Evolutionary conservation across 2,329 filamentous ascomycete species (phyloP), one percentile per base, ranked within the genome.

Genomic region (Fusarium dimerum): DNA sequence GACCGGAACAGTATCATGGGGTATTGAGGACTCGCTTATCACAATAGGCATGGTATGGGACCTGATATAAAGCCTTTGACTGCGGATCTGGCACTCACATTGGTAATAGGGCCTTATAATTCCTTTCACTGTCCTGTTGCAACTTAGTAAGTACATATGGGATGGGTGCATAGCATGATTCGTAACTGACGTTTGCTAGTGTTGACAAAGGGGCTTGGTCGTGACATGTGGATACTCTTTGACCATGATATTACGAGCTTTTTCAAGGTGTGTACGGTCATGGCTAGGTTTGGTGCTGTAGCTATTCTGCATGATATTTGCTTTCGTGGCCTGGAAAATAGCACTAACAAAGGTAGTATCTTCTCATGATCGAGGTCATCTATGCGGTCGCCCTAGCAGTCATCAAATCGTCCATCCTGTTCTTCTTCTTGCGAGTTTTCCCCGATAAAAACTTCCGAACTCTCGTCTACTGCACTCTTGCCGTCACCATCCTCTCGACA

Each of bases 351-450:
- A 26, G 4, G 4, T n/a, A 48, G 55, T 17, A 46, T 3, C 1
- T 51, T 0, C 52, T 57, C 7, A 1, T 48, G 1, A 6, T 34
- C 16, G 38, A 57, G 0, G 2, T 36, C 2, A 11, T 54, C 0
- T 54, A 48, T 3, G 20, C 45, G 0, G 26, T n/a, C 1, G 39
- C 20, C 3, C 18, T 57, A 0, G 12, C 40, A 2, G 16, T 46
- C 0, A 40, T 41, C 6, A 57, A 57, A 16, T 38, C 44, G 0
- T 54, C 55, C 0, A 46, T 57, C 2, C 32, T 57, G 0, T 46
- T 55, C 11, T 54, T 57, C 4, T 57, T 44, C 2, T 29, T 57
- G 0, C 47, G 55, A 1, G 16, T 57, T 0, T 57, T 57, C 1
- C 12, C 12, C 1, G 47, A n/a, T 0, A 8, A 4, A 0, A 16